Evolutionary conservation across 2,329 filamentous ascomycete genomes (phyloP), one percentile per base, ranked within the genome.

Genomic region (Aspergillus eucalypticola): DNA sequence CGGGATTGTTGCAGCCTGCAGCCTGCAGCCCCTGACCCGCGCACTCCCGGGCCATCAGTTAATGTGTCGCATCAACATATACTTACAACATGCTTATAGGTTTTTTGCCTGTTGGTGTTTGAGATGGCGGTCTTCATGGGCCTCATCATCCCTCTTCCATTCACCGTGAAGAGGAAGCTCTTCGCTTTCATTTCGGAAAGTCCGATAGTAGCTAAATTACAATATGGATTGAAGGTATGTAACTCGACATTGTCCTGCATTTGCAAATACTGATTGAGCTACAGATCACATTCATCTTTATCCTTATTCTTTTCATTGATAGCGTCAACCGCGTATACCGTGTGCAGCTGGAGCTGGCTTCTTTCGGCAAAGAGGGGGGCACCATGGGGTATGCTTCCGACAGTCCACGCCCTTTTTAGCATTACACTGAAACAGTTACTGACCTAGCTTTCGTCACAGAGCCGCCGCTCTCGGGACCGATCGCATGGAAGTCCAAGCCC

Each of bases 131-230:
- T 83, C 62, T 83, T 83, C 66, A 69, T 81, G 66, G 75, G 75
- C 63, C 78, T 83, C 66, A 82, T 83, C 79, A 76, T 99, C 58
- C 95, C 95, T 23, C 85, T 98, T 70, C 95, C 95, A 49, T 97
- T 96, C 82, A 88, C 85, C 66, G 79, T 90, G 76, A 92, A 91
- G 80, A 88, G 92, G 74, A 91, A 87, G 81, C 87, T 97, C 75
- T 96, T 97, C 76, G 92, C 90, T 71, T 99, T 99, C 86, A 93
- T 99, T 74, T 97, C 93, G 56, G 91, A 94, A 74, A 96, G 89
- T 75, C 90, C 86, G 4, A 73, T 89, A 49, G 85, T 99, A 60
- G 95, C 93, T 42, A 97, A 98, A 78, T 77, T 98, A 66, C 94
- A 98, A 83, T 97, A 99, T 82, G 94, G 92, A 71, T 85, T 99